Base-by-base conservation (phyloP, 2,329 filamentous ascomycete species). In the Phyllosticta capitalensis region DNA sequence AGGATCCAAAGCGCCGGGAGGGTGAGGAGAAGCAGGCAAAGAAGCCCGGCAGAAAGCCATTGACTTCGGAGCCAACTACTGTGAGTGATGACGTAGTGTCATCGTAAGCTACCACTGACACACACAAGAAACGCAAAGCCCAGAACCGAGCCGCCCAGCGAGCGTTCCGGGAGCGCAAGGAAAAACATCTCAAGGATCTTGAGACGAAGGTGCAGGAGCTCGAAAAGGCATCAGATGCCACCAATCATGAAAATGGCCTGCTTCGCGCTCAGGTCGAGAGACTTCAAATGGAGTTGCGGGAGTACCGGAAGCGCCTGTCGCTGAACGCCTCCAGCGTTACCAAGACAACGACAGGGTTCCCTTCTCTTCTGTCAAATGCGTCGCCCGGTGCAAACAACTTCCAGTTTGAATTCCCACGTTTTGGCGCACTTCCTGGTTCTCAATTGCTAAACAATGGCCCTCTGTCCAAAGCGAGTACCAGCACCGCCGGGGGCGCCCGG, bases 401-500 rank as follows among this genome's bases (percentile, higher is more conserved):
- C 70, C 87, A 92, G 65, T 97, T 99, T 66, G 92, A 97, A 65
- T 97, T 97, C 64, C 92, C 94, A 64, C 92, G 89, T 70, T 97
- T 99, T 68, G 94, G 94, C 53, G 82, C 85, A 61, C 81, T 95
- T 24, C 81, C 83, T 20, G 78, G 76, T 26, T 73, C 76, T 3
- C 79, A 81, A 62, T 75, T 83, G 12, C 78, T 83, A 62, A 79
- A 74, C 62, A 78, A 77, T 59, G 72, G 75, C n/a, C 70, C 75
- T 9, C 64, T 75, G 12, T 19, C 38, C 38, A 45, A 45, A n/a
- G 30, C 30, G 10, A 45, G 38, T 6, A n/a, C 38, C 2, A 45
- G n/a, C 38, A n/a, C 38, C n/a, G 67, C 66, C 30, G 68, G 67
- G 65, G 55, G 49, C 24, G 49, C 59, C 21, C 71, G 71, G 22